Percentiles rank a stretch among this genome's conserved stretches.
These are phyloP conservation scores for Auricularia heimuer DNA, from an alignment of 768 basidiomycete genomes.

Conservation along the genomic window DNA sequence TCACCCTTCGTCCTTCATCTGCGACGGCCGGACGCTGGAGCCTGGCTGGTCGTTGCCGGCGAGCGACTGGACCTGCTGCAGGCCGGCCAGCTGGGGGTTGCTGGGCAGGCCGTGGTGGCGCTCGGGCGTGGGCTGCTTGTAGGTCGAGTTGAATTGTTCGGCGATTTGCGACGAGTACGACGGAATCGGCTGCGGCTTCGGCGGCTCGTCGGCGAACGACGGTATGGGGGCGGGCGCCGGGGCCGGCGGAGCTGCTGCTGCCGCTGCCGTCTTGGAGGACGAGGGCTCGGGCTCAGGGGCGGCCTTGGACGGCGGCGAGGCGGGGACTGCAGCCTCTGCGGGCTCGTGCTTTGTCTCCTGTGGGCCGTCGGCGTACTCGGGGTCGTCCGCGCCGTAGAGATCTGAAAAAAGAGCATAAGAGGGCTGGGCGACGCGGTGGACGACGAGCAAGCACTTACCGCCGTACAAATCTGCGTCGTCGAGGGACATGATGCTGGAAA, in stretches of 20 bases:
- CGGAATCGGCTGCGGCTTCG: conserved; percentile 8
- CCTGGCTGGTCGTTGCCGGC: neutral
- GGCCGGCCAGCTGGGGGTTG: conserved; percentile 13
- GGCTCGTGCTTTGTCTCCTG: conserved; percentile 15
- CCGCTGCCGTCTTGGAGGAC: neutral
- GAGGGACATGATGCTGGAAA: neutral
- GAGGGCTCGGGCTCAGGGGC: conserved; percentile 4
- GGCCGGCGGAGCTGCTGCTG: neutral
- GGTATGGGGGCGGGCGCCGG: neutral
- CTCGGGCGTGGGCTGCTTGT: conserved; percentile 28
- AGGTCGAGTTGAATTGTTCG: conserved; percentile 65
- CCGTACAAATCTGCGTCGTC: conserved; percentile 80
- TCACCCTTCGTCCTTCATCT: conserved; percentile 99
- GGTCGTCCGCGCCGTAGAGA: conserved; percentile 56
- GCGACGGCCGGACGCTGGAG: conserved; percentile 53
- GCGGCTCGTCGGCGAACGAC: neutral
- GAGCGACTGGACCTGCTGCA: conserved; percentile 2
- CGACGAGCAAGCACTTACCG: conserved; percentile 36
- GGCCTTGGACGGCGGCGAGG: conserved; percentile 20
- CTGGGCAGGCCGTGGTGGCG: conserved; percentile 5
- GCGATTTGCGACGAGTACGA: conserved; percentile 38
- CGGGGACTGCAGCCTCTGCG: conserved; percentile 17
- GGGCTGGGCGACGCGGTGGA: neutral
- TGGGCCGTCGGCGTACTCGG: conserved; percentile 43
- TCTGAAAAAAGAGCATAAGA: conserved; percentile 30